Conservation (phyloP, 2,329 filamentous ascomycete genomes). For the Colletotrichum karsti region DNA sequence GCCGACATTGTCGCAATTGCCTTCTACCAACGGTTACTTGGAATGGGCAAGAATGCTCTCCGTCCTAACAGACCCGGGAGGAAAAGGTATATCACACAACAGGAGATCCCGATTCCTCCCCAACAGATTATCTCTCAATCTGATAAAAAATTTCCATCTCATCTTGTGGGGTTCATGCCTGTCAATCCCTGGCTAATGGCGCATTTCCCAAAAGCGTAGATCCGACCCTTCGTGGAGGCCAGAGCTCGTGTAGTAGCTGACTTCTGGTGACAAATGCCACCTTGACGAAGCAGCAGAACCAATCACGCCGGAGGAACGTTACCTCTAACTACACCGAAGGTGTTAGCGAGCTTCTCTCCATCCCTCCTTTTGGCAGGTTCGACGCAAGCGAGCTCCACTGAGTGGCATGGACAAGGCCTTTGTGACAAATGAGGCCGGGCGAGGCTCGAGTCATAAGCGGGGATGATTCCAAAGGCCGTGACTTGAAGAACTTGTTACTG, state of each 20-base stretch:
- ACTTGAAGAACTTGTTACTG: neutral
- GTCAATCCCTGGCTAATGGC: neutral
- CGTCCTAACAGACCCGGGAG: neutral
- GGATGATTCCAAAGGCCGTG: neutral
- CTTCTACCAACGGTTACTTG: neutral
- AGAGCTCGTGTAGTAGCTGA: neutral
- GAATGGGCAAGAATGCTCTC: neutral
- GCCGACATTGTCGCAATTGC: neutral
- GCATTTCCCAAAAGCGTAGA: neutral
- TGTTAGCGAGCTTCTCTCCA: neutral
- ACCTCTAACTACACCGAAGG: neutral
- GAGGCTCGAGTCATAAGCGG: neutral
- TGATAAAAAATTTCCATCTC: constrained; percentile 5
- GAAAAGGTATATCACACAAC: neutral
- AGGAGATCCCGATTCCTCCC: neutral
- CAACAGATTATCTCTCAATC: constrained; percentile 14
- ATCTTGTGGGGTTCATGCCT: neutral
- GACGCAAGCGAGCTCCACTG: constrained; percentile 6
- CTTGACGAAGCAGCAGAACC: neutral
- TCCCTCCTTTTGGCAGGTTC: neutral
- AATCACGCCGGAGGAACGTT: neutral
- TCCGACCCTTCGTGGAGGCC: neutral
- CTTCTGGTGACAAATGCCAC: neutral
- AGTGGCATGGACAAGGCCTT: neutral
- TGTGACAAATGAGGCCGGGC: neutral